Evolutionary conservation across 805 yeast genomes (phyloP).

Genomic region (Wickerhamiella qilinensis): DNA sequence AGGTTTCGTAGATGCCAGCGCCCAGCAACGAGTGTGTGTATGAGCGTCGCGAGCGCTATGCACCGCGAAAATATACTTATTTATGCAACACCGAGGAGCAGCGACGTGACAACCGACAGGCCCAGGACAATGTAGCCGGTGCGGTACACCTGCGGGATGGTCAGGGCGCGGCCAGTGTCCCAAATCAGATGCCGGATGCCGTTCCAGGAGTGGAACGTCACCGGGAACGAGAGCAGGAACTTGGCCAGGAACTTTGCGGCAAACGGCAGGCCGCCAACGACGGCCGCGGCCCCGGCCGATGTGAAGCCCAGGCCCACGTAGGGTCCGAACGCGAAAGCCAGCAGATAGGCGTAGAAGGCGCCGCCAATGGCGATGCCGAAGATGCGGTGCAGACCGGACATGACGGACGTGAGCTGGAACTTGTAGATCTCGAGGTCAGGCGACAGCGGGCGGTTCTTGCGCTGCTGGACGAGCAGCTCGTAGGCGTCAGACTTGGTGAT

Average conservation of each 20-base stretch:
- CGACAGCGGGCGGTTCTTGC: conserved; percentile 75
- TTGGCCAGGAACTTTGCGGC: conserved; percentile 47
- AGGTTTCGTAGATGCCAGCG: too few species aligned
- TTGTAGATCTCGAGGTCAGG: conserved; percentile 84
- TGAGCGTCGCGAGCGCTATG: too few species aligned
- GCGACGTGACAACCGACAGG: conserved; percentile 37
- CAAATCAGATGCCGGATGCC: conserved; percentile 89
- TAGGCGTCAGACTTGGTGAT: conserved; percentile 51
- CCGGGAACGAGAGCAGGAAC: conserved; percentile 60
- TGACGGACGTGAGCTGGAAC: conserved; percentile 73
- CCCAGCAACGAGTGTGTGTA: too few species aligned
- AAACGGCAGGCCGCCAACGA: conserved; percentile 49
- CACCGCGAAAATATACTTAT: too few species aligned
- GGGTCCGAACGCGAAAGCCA: conserved; percentile 57
- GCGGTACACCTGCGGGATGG: conserved; percentile 75
- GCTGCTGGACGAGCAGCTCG: conserved; percentile 58
- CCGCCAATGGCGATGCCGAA: conserved; percentile 73
- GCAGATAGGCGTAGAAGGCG: conserved; percentile 62
- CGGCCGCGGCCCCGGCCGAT: conserved; percentile 34
- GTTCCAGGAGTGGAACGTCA: conserved; percentile 71
- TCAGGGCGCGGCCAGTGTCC: conserved; percentile 75
- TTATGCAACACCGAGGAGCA: too few species aligned
- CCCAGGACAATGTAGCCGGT: conserved; percentile 81
- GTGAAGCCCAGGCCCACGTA: conserved; percentile 40
- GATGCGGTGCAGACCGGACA: conserved; percentile 75